phyloP scores from a whole-genome alignment of 2,329 filamentous ascomycete genomes.

The Amylocarpus encephaloides region DNA sequence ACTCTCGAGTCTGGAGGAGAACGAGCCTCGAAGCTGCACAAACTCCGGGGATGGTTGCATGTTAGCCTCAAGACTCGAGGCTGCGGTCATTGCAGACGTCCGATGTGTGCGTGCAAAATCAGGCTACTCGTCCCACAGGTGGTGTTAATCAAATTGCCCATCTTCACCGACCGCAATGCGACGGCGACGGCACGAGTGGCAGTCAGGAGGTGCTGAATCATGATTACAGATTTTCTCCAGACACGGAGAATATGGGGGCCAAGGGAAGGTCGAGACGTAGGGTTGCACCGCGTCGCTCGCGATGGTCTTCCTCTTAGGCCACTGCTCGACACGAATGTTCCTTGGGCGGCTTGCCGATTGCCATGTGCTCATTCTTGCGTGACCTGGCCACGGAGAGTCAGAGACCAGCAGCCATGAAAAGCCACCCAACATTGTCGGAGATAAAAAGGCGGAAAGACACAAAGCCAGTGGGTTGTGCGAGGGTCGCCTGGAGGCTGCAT shows the following conservation, averaged over 20 bases:
- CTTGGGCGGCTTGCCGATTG: neutral
- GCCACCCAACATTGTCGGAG: neutral
- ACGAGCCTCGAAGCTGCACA: neutral
- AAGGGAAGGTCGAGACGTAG: neutral
- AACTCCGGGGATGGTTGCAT: neutral
- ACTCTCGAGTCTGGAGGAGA: neutral
- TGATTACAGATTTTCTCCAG: neutral
- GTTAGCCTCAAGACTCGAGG: neutral
- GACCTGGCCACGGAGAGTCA: neutral
- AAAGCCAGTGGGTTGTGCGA: neutral
- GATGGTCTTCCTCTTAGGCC: neutral
- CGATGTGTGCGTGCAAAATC: too few species aligned
- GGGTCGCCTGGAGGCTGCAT: neutral
- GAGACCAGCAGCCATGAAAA: too few species aligned
- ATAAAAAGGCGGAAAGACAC: slow-evolving; percentile 6
- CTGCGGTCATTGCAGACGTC: neutral
- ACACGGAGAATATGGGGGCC: neutral
- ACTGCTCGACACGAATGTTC: neutral
- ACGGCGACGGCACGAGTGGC: neutral
- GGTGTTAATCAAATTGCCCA: neutral
- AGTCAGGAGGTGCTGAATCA: neutral
- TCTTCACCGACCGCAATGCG: neutral
- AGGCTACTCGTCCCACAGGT: too few species aligned
- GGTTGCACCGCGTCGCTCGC: slow-evolving; percentile 1
- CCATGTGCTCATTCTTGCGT: neutral